Base-by-base conservation (phyloP, 116 monocot genomes). In the Zostera marina region DNA sequence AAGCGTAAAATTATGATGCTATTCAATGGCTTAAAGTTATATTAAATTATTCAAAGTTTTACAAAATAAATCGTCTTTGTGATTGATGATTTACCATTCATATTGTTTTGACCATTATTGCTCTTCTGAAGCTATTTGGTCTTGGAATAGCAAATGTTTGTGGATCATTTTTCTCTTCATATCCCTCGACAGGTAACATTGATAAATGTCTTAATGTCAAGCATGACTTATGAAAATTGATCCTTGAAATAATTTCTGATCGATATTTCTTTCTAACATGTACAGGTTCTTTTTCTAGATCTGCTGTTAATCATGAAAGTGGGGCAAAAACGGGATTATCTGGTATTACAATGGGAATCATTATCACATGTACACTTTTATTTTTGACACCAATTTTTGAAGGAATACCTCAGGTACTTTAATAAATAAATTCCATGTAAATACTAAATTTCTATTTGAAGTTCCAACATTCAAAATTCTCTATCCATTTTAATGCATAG, bases 241-340 rank as follows among this genome's bases (percentile, higher is more conserved):
- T 11, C 25, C 15, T 32, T 13, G 38, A 56, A 13, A 6, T n/a
- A 12, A 44, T 63, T 63, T 61, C 23, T 46, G 42, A 8, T 40
- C 7, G 44, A 61, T 25, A 8, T 23, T 39, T 61, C 25, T 47
- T 4, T n/a, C n/a, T n/a, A n/a, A 12, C 47, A 25, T 43, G 21
- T 74, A 47, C 68, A 96, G 94, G 96, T 13, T 96, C 96, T 11
- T 96, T 96, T 80, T 89, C 96, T 52, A 85, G 96, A 56, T 89
- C 96, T 74, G 96, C 96, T 57, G 96, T 96, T 54, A 96, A 89
- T 80, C 68, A 96, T 74, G 96, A 89, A 52, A 96, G 88, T 70
- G 96, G 89, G 32, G 96, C 96, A 56, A 79, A 68, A 79, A 83
- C 96, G 39, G 96, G 96, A 64, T 61, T 96, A 47, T 85, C 96